Evolutionary conservation across 23 red algal genomes (phyloP), one percentile per base, ranked within the genome.

Genomic region (Agarophyton chilense): DNA sequence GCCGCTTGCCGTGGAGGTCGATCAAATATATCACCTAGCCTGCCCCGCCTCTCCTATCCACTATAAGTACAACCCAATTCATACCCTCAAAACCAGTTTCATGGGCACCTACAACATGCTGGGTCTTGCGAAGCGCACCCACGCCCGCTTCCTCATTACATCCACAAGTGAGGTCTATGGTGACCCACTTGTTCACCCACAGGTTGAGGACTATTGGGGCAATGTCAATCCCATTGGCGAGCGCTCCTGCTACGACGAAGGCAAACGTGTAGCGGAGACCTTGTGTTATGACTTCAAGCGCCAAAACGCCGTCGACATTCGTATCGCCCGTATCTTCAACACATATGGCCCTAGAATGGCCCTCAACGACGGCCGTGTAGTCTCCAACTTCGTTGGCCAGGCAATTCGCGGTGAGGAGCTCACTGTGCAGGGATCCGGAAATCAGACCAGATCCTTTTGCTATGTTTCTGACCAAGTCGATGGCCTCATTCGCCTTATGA

Each of bases 11-110:
- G 71, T 91, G 16, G 96, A 98, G 60, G 92, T 98, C 33, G 96
- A 98, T 47, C 92, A 94, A 47, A 98, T 98, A 33, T 98, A 98
- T 68, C 96, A 98, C 77, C 65, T 98, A 13, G 96, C 96, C 19
- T 98, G 96, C 76, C 96, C 96, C 19, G 96, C 96, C n/a, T 98
- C 96, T 19, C 96, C 96, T 6, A 82, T 98, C 25, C 96, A 98
- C 52, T 98, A 98, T 77, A 98, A 98, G 72, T 98, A 98, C 88
- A 98, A 98, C 61, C 93, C 96, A 9, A 98, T 98, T 80, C 92
- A 95, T 42, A 98, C 96, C 8, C 83, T 98, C 77, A 98, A 98
- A 57, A 98, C 96, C 43, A 95, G 90, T 84, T 88, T 98, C 77
- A 73, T 98, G 74, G 96, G 96, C 41, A 98, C 96, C 13, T 73